Percentiles rank a stretch among this genome's conserved stretches.
phyloP scores from a whole-genome alignment of 139 green algal species.

The Yamagishiella unicocca region DNA sequence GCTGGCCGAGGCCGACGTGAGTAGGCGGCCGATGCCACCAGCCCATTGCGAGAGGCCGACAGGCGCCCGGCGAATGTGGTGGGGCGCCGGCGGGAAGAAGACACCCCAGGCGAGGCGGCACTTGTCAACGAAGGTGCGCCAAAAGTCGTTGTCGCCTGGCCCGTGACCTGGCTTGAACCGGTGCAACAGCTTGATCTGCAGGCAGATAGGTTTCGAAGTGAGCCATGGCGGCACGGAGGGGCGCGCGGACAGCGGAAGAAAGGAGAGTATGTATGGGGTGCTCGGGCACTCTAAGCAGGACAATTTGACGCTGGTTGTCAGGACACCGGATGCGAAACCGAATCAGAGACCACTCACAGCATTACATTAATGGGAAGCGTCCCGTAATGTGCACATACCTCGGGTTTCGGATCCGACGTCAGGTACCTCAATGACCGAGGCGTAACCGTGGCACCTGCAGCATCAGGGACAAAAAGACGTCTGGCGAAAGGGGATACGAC shows the following conservation, averaged over 20 bases:
- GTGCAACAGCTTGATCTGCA: slow-evolving; percentile 38
- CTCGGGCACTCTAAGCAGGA: too few relatives aligned
- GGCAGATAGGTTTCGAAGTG: too few relatives aligned
- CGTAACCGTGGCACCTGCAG: slow-evolving; percentile 2
- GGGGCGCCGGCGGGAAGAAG: slow-evolving; percentile 51
- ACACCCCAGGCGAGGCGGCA: slow-evolving; percentile 62
- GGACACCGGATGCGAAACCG: too few relatives aligned
- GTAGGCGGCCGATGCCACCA: neutral
- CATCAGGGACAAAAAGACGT: too few relatives aligned
- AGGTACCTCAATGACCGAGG: slow-evolving; percentile 11
- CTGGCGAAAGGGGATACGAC: too few relatives aligned
- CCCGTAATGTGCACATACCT: too few relatives aligned
- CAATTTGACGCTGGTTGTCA: too few relatives aligned
- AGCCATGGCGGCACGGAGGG: too few relatives aligned
- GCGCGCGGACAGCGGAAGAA: too few relatives aligned
- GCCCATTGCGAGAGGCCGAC: neutral
- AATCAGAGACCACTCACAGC: too few relatives aligned
- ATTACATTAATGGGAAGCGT: too few relatives aligned
- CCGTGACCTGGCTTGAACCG: slow-evolving; percentile 25
- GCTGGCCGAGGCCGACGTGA: neutral
- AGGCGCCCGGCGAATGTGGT: neutral
- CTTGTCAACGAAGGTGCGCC: slow-evolving; percentile 48
- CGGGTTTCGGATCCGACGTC: slow-evolving; percentile 16
- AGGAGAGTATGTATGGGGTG: too few relatives aligned
- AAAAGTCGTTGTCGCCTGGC: slow-evolving; percentile 25